These are phyloP conservation scores for Candida fluviatilis DNA, from an alignment of 805 yeast species.

Conservation along the genomic window DNA sequence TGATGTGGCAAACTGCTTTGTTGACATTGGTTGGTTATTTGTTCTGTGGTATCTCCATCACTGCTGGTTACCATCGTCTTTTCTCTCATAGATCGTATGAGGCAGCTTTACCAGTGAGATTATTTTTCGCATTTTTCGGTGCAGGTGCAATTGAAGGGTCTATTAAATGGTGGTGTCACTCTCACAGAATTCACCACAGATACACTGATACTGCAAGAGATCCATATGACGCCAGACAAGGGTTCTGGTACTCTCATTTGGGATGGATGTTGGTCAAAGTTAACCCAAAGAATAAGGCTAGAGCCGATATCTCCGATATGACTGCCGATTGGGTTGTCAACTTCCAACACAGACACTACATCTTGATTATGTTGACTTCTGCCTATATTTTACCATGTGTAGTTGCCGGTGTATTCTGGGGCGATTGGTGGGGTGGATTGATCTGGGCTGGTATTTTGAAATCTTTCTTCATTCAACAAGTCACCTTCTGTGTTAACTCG, in stretches of 20 bases:
- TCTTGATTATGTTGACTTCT: constrained; percentile 52
- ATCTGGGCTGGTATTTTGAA: constrained; percentile 72
- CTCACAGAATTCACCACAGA: constrained; percentile 83
- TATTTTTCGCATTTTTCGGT: constrained; percentile 72
- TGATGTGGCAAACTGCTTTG: constrained; percentile 40
- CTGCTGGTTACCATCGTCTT: constrained; percentile 81
- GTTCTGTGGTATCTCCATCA: constrained; percentile 68
- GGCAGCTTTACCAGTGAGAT: constrained; percentile 55
- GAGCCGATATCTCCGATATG: constrained; percentile 78
- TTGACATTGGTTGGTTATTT: constrained; percentile 53
- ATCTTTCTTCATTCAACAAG: constrained; percentile 72
- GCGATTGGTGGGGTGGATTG: constrained; percentile 67
- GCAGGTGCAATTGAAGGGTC: constrained; percentile 84
- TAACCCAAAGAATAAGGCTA: constrained; percentile 75
- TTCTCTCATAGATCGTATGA: constrained; percentile 74
- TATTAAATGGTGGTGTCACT: constrained; percentile 86
- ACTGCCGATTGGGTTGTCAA: constrained; percentile 74
- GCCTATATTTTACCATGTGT: constrained; percentile 63
- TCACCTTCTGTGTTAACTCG: constrained; percentile 82
- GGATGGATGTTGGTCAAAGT: constrained; percentile 84
- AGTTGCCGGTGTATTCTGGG: constrained; percentile 55
- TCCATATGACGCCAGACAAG: constrained; percentile 82
- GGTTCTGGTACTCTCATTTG: constrained; percentile 80
- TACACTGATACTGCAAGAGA: constrained; percentile 80
- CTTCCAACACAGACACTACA: constrained; percentile 79